phyloP scores from a whole-genome alignment of 176 grass and related monocot genomes.

The Rhynchospora pubera region DNA sequence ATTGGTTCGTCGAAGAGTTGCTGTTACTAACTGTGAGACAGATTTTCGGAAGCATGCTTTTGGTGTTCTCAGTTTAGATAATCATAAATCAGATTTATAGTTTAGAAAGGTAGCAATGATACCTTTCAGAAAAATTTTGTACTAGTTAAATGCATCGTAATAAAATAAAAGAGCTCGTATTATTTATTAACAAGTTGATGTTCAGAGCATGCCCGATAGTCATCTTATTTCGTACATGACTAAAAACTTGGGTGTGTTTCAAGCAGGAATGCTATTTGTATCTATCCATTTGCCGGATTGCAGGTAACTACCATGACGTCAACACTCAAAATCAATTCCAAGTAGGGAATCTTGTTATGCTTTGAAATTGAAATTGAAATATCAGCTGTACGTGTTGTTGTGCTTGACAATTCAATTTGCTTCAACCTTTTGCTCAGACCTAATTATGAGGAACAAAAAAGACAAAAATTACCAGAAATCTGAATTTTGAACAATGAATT shows the following conservation, averaged over 20 bases:
- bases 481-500: background rate
- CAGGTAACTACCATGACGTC: background rate
- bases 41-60: background rate
- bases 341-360: background rate
- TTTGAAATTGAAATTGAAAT: background rate
- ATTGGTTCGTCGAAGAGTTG: background rate
- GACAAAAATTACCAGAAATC: background rate
- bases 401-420: background rate
- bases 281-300: background rate
- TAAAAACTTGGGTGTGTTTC: background rate
- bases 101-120: background rate
- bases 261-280: background rate
- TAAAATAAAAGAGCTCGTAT: background rate
- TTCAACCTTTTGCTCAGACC: background rate
- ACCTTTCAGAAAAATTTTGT: background rate
- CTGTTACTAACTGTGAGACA: background rate
- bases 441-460: background rate
- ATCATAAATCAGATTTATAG: background rate
- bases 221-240: background rate
- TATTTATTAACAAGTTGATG: background rate
- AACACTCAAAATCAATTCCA: background rate
- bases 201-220: background rate
- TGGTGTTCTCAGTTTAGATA: background rate
- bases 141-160: background rate
- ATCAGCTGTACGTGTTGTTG: background rate